Percentiles rank a stretch among this genome's conserved stretches.
These are phyloP conservation scores for Pythium apleroticum DNA, from an alignment of 352 stramenopile species.

Conservation along the genomic window DNA sequence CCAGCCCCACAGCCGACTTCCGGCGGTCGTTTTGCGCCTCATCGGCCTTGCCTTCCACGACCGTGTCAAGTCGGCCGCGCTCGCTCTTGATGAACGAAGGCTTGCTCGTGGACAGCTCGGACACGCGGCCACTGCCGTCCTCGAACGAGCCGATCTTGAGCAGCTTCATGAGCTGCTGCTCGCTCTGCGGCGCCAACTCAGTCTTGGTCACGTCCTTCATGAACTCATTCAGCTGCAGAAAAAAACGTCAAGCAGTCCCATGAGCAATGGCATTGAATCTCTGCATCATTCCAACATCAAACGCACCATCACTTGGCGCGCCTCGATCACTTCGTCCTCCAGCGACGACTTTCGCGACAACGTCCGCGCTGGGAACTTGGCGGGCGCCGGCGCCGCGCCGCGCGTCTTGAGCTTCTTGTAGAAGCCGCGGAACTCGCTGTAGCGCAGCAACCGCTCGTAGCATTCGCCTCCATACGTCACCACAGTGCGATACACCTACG, in stretches of 20 bases:
- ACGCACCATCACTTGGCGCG: slow-evolving; percentile 64
- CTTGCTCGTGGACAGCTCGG: slow-evolving; percentile 14
- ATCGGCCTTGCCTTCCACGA: slow-evolving; percentile 26
- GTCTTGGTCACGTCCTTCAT: slow-evolving; percentile 54
- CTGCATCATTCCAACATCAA: background rate
- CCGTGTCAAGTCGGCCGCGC: slow-evolving; percentile 21
- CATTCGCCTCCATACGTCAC: slow-evolving; percentile 63
- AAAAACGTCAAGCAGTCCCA: background rate
- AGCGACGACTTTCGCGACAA: slow-evolving; percentile 57
- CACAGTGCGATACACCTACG: slow-evolving; percentile 65
- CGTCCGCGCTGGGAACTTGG: slow-evolving; percentile 51
- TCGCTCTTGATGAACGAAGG: slow-evolving; percentile 24
- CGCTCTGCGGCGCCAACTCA: slow-evolving; percentile 40
- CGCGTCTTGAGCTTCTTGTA: slow-evolving; percentile 43
- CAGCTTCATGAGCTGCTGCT: slow-evolving; percentile 54
- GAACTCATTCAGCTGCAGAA: slow-evolving; percentile 61
- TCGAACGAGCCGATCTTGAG: slow-evolving; percentile 61
- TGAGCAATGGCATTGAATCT: no score
- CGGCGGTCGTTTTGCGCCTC: slow-evolving; percentile 9
- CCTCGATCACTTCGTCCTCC: slow-evolving; percentile 57
- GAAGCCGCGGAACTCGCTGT: slow-evolving; percentile 59
- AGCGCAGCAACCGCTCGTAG: slow-evolving; percentile 72
- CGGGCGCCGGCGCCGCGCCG: slow-evolving; percentile 14
- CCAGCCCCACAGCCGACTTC: slow-evolving; percentile 10
- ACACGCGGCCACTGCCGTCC: slow-evolving; percentile 29